phyloP scores from a whole-genome alignment of 345 rosid genomes.

The Rubroshorea leprosula region DNA sequence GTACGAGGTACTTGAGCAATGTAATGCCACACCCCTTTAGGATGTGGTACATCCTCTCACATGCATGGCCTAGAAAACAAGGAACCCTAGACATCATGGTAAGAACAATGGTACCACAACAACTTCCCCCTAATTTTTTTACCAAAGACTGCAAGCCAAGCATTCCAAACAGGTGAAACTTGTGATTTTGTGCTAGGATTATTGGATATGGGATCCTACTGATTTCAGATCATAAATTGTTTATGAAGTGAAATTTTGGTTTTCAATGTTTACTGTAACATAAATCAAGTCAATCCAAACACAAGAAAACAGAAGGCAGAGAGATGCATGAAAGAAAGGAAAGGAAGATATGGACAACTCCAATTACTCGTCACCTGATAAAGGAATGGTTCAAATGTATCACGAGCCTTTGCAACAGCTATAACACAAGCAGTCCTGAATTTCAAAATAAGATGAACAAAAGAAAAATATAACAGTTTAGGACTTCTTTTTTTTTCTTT shows the following conservation, averaged over 20 bases:
- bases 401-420: constrained; percentile 97
- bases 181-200: too few species aligned
- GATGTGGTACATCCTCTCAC: constrained; percentile 1
- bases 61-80: background rate
- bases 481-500: background rate
- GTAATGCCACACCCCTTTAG: background rate
- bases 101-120: background rate
- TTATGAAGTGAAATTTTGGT: too few species aligned
- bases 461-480: constrained; percentile 3
- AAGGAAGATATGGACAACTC: constrained; percentile 2
- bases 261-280: constrained; percentile 1
- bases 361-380: constrained; percentile 51
- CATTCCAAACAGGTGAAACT: too few species aligned
- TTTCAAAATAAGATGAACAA: constrained; percentile 17
- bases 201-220: too few species aligned
- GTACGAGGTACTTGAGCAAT: background rate
- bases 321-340: background rate
- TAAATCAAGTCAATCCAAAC: background rate
- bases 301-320: background rate
- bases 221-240: too few species aligned
- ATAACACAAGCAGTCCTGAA: constrained; percentile 92
- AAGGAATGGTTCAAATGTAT: constrained; percentile 93
- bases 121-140: too few species aligned
- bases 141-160: too few species aligned
- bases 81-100: background rate